A percentile compares a stretch with the other conserved stretches of the same genome.
These are phyloP conservation scores for Climacium dendroides DNA, from an alignment of 225 moss, liverwort and hornwort species.

Conservation along the genomic window DNA sequence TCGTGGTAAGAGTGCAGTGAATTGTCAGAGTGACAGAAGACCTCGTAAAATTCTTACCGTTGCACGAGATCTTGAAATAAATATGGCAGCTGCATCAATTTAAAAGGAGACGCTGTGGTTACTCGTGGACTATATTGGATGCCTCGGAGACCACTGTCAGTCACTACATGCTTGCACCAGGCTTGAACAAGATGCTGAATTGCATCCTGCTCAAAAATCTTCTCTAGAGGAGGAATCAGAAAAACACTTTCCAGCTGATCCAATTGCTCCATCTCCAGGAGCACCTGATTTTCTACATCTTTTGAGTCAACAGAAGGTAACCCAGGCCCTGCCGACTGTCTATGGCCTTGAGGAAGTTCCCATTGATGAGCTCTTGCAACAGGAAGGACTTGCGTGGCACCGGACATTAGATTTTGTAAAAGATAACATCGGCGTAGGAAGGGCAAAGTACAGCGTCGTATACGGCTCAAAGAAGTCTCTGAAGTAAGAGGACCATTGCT, in stretches of 20 bases:
- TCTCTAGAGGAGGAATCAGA: conserved; percentile 50
- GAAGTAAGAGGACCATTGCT: conserved; percentile 5
- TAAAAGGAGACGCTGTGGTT: conserved; percentile 61
- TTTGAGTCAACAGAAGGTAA: conserved; percentile 5
- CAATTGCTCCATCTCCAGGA: conserved; percentile 65
- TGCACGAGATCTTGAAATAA: conserved; percentile 88
- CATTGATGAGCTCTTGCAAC: conserved; percentile 70
- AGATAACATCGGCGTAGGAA: conserved; percentile 75
- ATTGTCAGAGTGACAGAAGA: background rate
- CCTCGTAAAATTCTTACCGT: conserved; percentile 22
- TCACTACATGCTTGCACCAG: conserved; percentile 69
- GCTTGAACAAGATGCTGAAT: conserved; percentile 32
- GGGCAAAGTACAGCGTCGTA: conserved; percentile 72
- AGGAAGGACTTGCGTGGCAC: conserved; percentile 58
- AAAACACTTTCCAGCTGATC: conserved; percentile 67
- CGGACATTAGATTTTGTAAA: conserved; percentile 53
- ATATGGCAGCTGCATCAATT: conserved; percentile 76
- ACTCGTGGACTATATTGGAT: conserved; percentile 47
- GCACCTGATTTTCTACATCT: conserved; percentile 26
- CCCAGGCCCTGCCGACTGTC: conserved; percentile 1
- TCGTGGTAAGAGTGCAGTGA: background rate
- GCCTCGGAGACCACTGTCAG: conserved; percentile 27
- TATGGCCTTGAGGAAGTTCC: conserved; percentile 62
- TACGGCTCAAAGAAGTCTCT: conserved; percentile 23
- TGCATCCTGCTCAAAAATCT: conserved; percentile 41